Conservation (phyloP, 2,329 filamentous ascomycete genomes). For the Trichoderma endophyticum region DNA sequence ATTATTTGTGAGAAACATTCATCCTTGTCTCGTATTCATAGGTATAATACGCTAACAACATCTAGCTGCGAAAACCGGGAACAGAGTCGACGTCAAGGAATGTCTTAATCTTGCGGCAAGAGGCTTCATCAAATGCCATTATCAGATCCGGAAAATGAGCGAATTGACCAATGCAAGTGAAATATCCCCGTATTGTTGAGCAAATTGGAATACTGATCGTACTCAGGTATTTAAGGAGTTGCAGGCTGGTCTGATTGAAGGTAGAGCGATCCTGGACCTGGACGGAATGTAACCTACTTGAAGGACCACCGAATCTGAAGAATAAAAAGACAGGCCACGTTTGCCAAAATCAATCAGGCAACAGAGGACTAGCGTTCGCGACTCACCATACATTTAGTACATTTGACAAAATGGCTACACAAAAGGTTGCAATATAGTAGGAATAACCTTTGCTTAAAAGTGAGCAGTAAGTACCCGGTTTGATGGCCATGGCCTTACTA, state of each 20-base stretch:
- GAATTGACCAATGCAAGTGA: not conserved
- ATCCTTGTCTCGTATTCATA: not conserved
- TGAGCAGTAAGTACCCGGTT: no score
- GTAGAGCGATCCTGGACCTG: not conserved
- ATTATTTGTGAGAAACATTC: not conserved
- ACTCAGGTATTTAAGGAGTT: not conserved
- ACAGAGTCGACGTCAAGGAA: not conserved
- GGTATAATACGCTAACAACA: not conserved
- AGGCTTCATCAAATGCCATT: not conserved
- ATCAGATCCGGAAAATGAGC: not conserved
- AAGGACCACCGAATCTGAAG: no score
- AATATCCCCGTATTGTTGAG: not conserved
- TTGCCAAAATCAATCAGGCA: no score
- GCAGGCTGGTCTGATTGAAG: not conserved
- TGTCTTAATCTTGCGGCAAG: not conserved
- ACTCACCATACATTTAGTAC: no score
- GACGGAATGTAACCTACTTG: not conserved
- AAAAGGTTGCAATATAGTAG: no score
- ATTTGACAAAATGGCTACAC: no score
- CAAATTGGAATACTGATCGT: not conserved
- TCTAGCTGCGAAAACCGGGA: not conserved
- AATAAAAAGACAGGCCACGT: no score
- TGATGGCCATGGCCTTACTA: no score
- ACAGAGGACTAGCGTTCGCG: no score
- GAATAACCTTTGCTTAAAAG: no score